These are phyloP conservation scores for Ascochyta clinopodiicola DNA, from an alignment of 2,329 filamentous ascomycete genomes.

Conservation along the genomic window DNA sequence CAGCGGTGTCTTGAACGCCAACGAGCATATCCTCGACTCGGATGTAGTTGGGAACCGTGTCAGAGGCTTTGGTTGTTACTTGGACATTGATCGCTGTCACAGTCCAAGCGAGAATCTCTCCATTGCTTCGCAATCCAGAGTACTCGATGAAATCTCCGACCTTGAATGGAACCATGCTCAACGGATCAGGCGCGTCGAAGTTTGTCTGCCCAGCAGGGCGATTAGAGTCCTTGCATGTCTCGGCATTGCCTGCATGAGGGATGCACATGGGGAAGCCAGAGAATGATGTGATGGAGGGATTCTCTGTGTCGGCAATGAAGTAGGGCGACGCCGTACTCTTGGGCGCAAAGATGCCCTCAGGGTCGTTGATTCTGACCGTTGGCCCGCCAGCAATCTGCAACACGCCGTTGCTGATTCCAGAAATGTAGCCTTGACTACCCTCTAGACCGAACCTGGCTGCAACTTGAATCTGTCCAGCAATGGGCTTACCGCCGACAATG, in stretches of 20 bases:
- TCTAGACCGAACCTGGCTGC: conserved; percentile 47
- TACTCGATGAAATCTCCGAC: conserved; percentile 53
- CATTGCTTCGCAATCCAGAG: conserved; percentile 42
- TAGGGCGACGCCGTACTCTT: conserved; percentile 38
- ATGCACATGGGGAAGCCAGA: conserved; percentile 62
- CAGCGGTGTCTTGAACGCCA: conserved; percentile 47
- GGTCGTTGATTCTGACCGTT: conserved; percentile 53
- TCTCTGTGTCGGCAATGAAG: conserved; percentile 58
- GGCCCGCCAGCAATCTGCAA: conserved; percentile 49
- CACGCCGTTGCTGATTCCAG: conserved; percentile 44
- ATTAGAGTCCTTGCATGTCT: conserved; percentile 48
- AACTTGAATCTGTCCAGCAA: conserved; percentile 50
- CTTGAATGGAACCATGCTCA: conserved; percentile 51
- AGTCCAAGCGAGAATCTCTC: conserved; percentile 47
- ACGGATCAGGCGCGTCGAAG: conserved; percentile 45
- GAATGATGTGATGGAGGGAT: conserved; percentile 57
- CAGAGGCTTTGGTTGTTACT: conserved; percentile 43
- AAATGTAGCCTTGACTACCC: conserved; percentile 47
- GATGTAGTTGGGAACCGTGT: conserved; percentile 49
- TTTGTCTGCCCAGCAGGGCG: conserved; percentile 36
- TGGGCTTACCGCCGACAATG: conserved; percentile 44
- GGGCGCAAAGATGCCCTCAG: conserved; percentile 53
- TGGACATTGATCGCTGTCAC: conserved; percentile 51
- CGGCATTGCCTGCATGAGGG: conserved; percentile 49
- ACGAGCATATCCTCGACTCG: conserved; percentile 53